Evolutionary conservation across 192 early-diverging fungal genomes (phyloP), one percentile per base, ranked within the genome.

Genomic region (Fimicolochytrium jonesii): DNA sequence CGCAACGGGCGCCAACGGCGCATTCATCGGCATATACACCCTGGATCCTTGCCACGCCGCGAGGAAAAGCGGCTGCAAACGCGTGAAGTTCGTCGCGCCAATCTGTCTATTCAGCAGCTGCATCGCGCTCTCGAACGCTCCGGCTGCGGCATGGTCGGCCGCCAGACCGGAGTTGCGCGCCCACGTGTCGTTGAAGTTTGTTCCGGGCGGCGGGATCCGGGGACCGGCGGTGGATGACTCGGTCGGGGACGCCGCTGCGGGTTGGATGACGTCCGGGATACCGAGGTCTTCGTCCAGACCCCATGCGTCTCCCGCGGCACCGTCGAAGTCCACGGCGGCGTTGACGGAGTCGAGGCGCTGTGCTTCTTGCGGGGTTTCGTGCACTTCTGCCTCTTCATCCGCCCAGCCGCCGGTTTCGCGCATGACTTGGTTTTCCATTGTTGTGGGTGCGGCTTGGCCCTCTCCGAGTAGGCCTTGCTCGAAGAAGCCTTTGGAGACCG

Each of bases 51-150:
- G 81, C 75, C 86, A 97, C 18, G 94, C 88, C 20, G 87, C 71
- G 73, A 96, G 64, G 72, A 99, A 97, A 33, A 83, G 75, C 4
- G 88, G 79, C 77, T 94, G 95, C 31, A 99, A 79, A 9, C 92
- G 90, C 37, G 80, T 89, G 85, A 99, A 99, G 73, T 92, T 92
- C 26, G 87, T 82, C 60, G 88, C 85, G 28, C 97, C 97, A n/a
- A 85, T 84, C 78, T 97, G 94, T 26, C 88, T 81, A 69, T 91
- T 92, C 37, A 99, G 78, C 36, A 94, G 70, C 82, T 90, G 84
- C 91, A 99, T 96, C 1, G 94, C 97, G 29, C 83, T 87, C 61
- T 95, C 94, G 70, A 95, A 97, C 23, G 89, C 86, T 39, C 96
- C 96, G 11, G 94, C 94, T 0, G 93, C 92, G 67, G 95, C 85